A percentile compares a stretch with the other conserved stretches of the same genome.
Evolutionary conservation across 305 asterid genomes (phyloP).

Genomic region (Striga hermonthica): DNA sequence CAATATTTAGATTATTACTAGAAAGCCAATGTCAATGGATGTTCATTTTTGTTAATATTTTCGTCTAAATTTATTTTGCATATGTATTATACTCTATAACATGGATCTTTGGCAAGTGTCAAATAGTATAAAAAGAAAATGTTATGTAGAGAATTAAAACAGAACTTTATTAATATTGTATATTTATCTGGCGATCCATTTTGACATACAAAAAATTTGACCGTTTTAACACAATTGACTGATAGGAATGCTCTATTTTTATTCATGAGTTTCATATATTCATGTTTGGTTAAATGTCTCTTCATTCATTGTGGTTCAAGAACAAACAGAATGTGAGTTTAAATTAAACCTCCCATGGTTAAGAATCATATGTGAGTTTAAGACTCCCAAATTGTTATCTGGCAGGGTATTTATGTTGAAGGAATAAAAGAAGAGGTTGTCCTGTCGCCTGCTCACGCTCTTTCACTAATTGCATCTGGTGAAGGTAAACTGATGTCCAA

Average conservation of each 20-base stretch:
- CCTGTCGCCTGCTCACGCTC: conserved; percentile 90
- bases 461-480: conserved; percentile 83
- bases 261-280: conserved; percentile 9
- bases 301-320: conserved; percentile 9
- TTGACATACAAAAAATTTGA: not conserved
- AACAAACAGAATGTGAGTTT: conserved; percentile 19
- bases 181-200: not conserved
- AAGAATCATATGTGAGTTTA: conserved; percentile 20
- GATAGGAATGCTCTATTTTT: not conserved
- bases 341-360: conserved; percentile 19
- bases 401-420: conserved; percentile 74
- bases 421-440: conserved; percentile 91
- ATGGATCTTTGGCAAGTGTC: conserved; percentile 7
- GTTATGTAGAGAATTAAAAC: not conserved
- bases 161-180: not conserved
- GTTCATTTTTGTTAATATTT: conserved; percentile 9
- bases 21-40: not conserved
- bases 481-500: conserved; percentile 52
- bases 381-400: conserved; percentile 27
- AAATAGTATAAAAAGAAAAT: conserved; percentile 6
- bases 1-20: conserved; percentile 18
- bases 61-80: not conserved
- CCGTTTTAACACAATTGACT: not conserved
- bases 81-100: conserved; percentile 14
- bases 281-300: conserved; percentile 12